Evolutionary conservation across 129 eudicot genomes (phyloP), one percentile per base, ranked within the genome.

Genomic region (Pulicaria dysenterica): DNA sequence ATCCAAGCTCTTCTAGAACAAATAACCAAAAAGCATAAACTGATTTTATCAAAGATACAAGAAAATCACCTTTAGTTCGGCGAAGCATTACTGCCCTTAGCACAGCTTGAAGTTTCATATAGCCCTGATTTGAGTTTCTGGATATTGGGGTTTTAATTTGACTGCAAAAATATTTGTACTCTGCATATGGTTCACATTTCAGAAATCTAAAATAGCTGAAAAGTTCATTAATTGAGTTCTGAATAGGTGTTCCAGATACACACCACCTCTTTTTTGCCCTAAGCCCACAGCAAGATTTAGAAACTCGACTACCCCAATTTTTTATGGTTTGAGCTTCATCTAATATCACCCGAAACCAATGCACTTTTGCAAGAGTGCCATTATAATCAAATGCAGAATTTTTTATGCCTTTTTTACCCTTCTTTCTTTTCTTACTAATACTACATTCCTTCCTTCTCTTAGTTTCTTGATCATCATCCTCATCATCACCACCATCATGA

Each of bases 301-400:
- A 87, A 72, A 88, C 85, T 58, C 77, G 91, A 7, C 97, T 94
- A 81, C 98, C 84, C 76, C 90, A 89, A 75, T 90, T 94, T 50
- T 94, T 94, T 51, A 90, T 94, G 11, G 97, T 94, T 79, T 94
- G 98, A 51, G 97, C 95, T 84, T 94, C 98, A 85, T 93, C 98
- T 56, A 93, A 64, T 61, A 93, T 83, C 70, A 93, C 96, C 78
- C 98, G 78, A 7, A 69, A 77, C 98, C 98, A 93, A 51, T 71
- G 67, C 39, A 93, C 98, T 59, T 71, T 90, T 39, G 92, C 97
- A 84, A 94, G 87, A 48, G 98, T 75, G 57, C 98, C 98, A 70
- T 85, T 76, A 73, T 54, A 58, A 80, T 91, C 97, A 83, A 77
- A 69, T 47, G 51, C 73, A 53, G 83, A 69, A 39, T 68, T 73